Evolutionary conservation across 768 basidiomycete genomes (phyloP).

Genomic region (Podaxis sp.): DNA sequence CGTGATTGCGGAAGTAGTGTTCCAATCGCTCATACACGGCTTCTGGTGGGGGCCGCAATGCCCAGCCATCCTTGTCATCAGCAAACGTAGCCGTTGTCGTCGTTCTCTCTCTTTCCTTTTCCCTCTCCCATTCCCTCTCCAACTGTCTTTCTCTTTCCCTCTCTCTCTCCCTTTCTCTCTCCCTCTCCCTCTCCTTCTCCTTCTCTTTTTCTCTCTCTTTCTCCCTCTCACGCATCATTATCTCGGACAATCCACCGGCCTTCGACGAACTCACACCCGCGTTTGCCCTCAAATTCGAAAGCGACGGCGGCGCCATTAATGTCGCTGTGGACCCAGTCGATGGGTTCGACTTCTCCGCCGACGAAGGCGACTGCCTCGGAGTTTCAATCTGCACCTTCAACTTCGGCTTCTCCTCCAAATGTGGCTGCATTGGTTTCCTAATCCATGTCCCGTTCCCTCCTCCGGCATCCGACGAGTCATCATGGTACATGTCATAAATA

Average conservation of each 20-base stretch:
- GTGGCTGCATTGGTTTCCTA: not conserved
- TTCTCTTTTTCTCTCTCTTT: slow-evolving; percentile 1
- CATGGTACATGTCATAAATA: slow-evolving; percentile 13
- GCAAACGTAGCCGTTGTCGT: slow-evolving; percentile 48
- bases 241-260: slow-evolving; percentile 6
- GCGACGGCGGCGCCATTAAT: not conserved
- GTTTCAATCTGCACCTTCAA: slow-evolving; percentile 13
- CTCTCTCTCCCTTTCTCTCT: not conserved
- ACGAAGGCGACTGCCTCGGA: slow-evolving; percentile 4
- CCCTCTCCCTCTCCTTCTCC: not conserved
- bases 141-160: not conserved
- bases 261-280: not conserved
- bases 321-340: slow-evolving; percentile 8
- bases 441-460: slow-evolving; percentile 15
- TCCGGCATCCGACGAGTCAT: slow-evolving; percentile 12
- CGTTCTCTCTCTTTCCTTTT: not conserved
- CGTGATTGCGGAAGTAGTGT: slow-evolving; percentile 94
- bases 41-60: slow-evolving; percentile 87
- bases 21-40: slow-evolving; percentile 92
- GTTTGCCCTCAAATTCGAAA: not conserved
- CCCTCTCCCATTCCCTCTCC: slow-evolving; percentile 8
- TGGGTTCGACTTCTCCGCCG: slow-evolving; percentile 5
- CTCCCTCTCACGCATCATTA: slow-evolving; percentile 4
- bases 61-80: slow-evolving; percentile 70
- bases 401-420: slow-evolving; percentile 10